A percentile compares a stretch with the other conserved stretches of the same genome.
phyloP scores from a whole-genome alignment of 192 early-diverging fungal genomes.

The Coemansia sp. region DNA sequence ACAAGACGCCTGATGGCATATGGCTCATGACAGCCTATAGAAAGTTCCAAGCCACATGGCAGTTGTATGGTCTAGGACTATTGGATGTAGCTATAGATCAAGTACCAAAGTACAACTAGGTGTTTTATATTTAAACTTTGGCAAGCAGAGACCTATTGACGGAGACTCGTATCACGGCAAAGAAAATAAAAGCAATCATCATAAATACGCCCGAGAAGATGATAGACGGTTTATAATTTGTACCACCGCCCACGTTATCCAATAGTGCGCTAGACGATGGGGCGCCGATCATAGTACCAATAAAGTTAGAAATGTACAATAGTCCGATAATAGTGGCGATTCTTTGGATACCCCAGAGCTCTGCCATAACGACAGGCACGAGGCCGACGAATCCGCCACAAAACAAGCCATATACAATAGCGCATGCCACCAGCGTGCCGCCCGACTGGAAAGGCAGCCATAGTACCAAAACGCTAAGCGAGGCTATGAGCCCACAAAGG shows the following conservation, averaged over 20 bases:
- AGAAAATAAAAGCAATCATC: conserved; percentile 29
- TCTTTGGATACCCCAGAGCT: conserved; percentile 59
- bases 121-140: conserved; percentile 36
- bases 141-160: conserved; percentile 8
- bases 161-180: conserved; percentile 18
- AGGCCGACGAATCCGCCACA: conserved; percentile 60
- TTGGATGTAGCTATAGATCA: not conserved
- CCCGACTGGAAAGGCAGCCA: conserved; percentile 59
- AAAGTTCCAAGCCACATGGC: conserved; percentile 19
- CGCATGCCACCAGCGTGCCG: conserved; percentile 48
- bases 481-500: conserved; percentile 47
- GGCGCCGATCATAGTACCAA: conserved; percentile 56
- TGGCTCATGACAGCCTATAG: conserved; percentile 13
- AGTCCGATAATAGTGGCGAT: conserved; percentile 62
- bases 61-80: not conserved
- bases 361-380: conserved; percentile 60
- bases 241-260: conserved; percentile 51
- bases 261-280: conserved; percentile 58
- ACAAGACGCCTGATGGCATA: conserved; percentile 11
- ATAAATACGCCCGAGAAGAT: conserved; percentile 51
- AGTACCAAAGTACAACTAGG: conserved; percentile 11
- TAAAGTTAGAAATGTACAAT: conserved; percentile 58
- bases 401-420: conserved; percentile 60
- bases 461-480: conserved; percentile 52
- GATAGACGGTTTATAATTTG: conserved; percentile 39